Percentiles rank a stretch among this genome's conserved stretches.
Evolutionary conservation across 1,284 basidiomycete species (phyloP).

Genomic region (Ustilago loliicola): DNA sequence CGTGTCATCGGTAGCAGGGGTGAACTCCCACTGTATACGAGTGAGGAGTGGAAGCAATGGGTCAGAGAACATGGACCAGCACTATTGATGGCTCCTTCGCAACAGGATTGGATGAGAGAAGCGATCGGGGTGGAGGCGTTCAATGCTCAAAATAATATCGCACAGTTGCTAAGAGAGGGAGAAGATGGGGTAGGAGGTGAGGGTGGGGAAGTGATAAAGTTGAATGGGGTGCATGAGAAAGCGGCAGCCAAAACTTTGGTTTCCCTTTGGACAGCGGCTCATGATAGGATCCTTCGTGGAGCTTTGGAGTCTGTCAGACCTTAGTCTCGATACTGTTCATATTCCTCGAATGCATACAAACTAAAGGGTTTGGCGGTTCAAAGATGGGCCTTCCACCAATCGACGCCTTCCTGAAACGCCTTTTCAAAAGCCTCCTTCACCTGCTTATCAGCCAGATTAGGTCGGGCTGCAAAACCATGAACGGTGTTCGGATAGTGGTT

Average conservation of each 20-base stretch:
- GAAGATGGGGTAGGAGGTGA: no score
- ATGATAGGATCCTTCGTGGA: no score
- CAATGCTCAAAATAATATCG: not conserved
- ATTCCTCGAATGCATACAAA: not conserved
- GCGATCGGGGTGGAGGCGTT: not conserved
- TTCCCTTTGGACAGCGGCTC: no score
- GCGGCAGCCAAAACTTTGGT: no score
- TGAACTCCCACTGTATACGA: constrained; percentile 18
- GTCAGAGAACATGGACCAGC: not conserved
- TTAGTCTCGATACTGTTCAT: not conserved
- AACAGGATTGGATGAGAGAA: not conserved
- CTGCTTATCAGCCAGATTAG: constrained; percentile 73
- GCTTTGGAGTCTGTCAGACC: no score
- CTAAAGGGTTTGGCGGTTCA: not conserved
- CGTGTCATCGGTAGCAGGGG: not conserved
- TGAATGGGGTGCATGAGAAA: not conserved
- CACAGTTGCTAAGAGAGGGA: no score
- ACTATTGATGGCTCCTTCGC: not conserved
- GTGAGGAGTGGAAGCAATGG: constrained; percentile 21
- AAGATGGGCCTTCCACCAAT: constrained; percentile 43
- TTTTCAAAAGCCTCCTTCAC: constrained; percentile 75
- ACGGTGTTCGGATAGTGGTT: constrained; percentile 75
- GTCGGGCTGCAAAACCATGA: constrained; percentile 76
- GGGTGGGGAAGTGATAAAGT: not conserved
- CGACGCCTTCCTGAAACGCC: constrained; percentile 36